Percentiles rank a stretch among this genome's conserved stretches.
These are phyloP conservation scores for Stereum hirsutum DNA, from an alignment of 1,284 basidiomycete species.

Conservation along the genomic window DNA sequence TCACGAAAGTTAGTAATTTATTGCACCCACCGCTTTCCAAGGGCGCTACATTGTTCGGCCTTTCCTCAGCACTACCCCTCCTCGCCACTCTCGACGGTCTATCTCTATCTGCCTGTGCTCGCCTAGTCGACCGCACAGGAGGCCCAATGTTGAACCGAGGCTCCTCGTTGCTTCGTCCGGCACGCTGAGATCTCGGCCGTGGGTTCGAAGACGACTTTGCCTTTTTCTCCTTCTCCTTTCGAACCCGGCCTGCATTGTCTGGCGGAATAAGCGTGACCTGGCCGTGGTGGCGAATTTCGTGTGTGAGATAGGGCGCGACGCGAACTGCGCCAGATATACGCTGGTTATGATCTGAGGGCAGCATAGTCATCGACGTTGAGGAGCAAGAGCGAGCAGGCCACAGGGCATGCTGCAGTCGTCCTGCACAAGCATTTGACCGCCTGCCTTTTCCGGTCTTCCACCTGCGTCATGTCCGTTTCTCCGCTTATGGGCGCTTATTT, in stretches of 20 bases:
- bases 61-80: conserved; percentile 10
- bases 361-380: no score
- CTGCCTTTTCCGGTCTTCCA: no score
- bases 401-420: no score
- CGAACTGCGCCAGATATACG: conserved; percentile 34
- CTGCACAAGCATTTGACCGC: no score
- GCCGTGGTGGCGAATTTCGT: conserved; percentile 44
- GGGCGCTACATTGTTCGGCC: conserved; percentile 11
- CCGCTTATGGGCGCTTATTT: no score
- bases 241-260: conserved; percentile 43
- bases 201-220: conserved; percentile 9
- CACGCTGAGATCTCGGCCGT: no score
- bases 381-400: no score
- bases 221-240: conserved; percentile 32
- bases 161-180: conserved; percentile 16
- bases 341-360: no score
- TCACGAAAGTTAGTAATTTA: background rate
- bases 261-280: conserved; percentile 39
- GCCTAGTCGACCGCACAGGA: no score
- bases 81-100: conserved; percentile 6
- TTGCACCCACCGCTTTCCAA: no score
- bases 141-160: conserved; percentile 27
- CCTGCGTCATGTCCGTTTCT: no score
- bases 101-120: no score
- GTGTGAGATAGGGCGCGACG: conserved; percentile 49